Base-by-base conservation (phyloP, 2,329 filamentous ascomycete genomes). In the Pezicula neosporulosa region DNA sequence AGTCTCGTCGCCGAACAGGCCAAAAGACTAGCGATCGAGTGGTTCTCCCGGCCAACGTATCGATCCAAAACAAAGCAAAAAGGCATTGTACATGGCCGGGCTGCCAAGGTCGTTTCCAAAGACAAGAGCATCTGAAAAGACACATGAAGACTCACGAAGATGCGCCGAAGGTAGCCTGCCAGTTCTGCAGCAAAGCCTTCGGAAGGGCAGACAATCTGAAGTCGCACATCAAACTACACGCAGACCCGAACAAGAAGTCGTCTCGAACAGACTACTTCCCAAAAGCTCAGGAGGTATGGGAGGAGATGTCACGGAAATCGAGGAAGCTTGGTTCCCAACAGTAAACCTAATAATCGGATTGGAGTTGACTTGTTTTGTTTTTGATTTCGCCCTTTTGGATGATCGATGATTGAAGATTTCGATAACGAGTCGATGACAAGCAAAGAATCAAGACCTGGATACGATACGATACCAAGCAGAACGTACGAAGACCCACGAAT, bases 51-150 rank as follows among this genome's bases (percentile, higher is more conserved):
- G n/a, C 38, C 15, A 57, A 53, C 16, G 51, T 58, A 10, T 21
- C 37, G 10, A 36, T 60, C 3, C 47, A 59, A 47, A 69, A 68
- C 46, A 66, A 70, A 61, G 66, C 75, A 2, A 67, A 69, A 33
- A 70, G 72, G 58, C 65, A 67, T 55, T 71, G 74, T 64, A 66
- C 68, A 38, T 67, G 70, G 44, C 66, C 68, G 2, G 71, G 70
- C 7, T 76, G 74, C 57, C 68, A 68, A 49, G 70, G 70, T 7
- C 69, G 69, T 5, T 78, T 78, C 60, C 73, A 74, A 63, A 63
- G 75, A 44, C 72, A 74, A 53, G 75, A 77, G 55, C 75, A 77
- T 51, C 62, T 77, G 16, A 75, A 76, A 63, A 64, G 75, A 10
- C 75, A 78, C 57, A 70, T 72, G 64, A 72, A 70, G 60, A 75